These are phyloP conservation scores for Suillus variegatus DNA, from an alignment of 768 basidiomycete genomes.

Conservation along the genomic window DNA sequence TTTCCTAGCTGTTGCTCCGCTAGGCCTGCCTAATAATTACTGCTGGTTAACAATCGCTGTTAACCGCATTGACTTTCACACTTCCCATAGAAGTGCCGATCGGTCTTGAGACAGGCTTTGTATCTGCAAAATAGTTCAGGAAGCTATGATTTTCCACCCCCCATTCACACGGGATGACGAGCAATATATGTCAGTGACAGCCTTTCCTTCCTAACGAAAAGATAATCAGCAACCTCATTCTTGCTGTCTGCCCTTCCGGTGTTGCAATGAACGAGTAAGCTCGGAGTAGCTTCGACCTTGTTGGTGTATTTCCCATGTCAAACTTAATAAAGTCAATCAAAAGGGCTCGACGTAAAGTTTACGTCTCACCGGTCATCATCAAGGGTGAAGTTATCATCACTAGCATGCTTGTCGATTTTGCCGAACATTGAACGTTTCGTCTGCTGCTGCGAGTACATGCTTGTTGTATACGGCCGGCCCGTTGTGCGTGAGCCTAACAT, in stretches of 20 bases:
- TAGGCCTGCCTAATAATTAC: no score
- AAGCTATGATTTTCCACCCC: neutral
- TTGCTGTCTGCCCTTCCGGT: neutral
- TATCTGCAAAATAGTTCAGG: no score
- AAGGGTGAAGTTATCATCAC: neutral
- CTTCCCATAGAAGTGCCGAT: neutral
- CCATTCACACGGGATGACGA: no score
- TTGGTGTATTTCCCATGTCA: no score
- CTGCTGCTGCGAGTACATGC: neutral
- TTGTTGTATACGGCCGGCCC: neutral
- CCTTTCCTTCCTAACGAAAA: neutral
- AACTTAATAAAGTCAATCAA: no score
- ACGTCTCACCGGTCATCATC: no score
- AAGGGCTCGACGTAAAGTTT: no score
- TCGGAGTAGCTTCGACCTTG: neutral
- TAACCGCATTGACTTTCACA: no score
- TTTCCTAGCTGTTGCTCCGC: no score
- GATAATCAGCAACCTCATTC: neutral
- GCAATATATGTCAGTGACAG: neutral
- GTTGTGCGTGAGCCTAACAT: neutral
- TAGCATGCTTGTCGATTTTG: neutral
- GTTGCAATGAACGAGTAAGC: neutral
- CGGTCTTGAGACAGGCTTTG: no score
- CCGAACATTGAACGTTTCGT: neutral
- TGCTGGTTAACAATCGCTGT: no score